A percentile compares a stretch with the other conserved stretches of the same genome.
Conservation (phyloP, 495 filamentous ascomycete species). For the Penicillium alfredii region DNA sequence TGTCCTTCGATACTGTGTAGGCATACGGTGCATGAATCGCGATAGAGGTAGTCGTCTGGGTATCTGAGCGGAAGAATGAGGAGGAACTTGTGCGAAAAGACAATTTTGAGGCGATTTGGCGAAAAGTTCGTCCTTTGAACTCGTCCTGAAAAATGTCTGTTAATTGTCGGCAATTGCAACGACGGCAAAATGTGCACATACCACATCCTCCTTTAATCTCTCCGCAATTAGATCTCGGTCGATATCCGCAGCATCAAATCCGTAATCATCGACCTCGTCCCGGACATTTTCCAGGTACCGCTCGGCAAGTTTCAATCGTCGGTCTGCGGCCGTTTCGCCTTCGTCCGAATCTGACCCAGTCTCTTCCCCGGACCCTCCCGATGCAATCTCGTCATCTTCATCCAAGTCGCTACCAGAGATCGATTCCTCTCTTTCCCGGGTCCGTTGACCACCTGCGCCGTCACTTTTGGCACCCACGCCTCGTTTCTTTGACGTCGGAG, state of each 20-base stretch:
- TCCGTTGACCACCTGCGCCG: conserved; percentile 18
- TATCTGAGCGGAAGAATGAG: conserved; percentile 69
- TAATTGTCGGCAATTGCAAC: conserved; percentile 4
- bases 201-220: conserved; percentile 80
- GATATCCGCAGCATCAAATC: conserved; percentile 89
- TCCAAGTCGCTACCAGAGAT: conserved; percentile 84
- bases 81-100: conserved; percentile 56
- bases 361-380: conserved; percentile 39
- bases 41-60: conserved; percentile 70
- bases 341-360: conserved; percentile 51
- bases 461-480: conserved; percentile 37
- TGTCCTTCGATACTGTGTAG: conserved; percentile 85
- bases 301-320: conserved; percentile 82
- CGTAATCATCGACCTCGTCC: conserved; percentile 72
- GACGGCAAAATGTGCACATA: conserved; percentile 38
- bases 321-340: conserved; percentile 81
- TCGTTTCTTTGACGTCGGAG: conserved; percentile 52
- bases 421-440: conserved; percentile 49
- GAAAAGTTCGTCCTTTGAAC: conserved; percentile 82
- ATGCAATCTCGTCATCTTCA: conserved; percentile 48
- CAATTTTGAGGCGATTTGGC: conserved; percentile 64
- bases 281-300: conserved; percentile 86
- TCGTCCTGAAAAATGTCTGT: conserved; percentile 52
- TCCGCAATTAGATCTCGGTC: conserved; percentile 88
- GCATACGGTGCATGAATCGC: conserved; percentile 70